Conservation (phyloP, 2,329 filamentous ascomycete species). For the Amesomyces nigricolor region DNA sequence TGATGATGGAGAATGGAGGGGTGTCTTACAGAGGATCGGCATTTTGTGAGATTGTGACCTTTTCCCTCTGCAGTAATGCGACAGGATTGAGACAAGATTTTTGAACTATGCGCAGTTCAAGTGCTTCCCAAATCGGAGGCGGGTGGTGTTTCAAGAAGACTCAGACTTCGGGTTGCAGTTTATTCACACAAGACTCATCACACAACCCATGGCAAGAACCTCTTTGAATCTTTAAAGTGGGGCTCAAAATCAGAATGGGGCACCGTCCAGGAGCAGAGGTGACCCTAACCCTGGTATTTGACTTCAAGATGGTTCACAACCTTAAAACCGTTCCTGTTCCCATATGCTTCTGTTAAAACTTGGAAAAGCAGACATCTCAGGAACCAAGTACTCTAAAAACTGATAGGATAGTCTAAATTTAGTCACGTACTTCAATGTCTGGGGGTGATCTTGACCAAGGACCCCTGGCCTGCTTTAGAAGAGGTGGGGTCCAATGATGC, state of each 20-base stretch:
- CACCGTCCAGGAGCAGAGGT: not conserved
- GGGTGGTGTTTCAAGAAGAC: too few relatives aligned
- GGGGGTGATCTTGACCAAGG: too few relatives aligned
- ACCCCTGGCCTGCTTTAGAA: not conserved
- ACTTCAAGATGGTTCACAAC: too few relatives aligned
- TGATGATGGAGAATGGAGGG: not conserved
- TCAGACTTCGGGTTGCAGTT: too few relatives aligned
- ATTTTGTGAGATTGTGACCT: slow-evolving; percentile 14
- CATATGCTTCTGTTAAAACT: too few relatives aligned
- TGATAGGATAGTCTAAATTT: too few relatives aligned
- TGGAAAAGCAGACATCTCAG: not conserved
- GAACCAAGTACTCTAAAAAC: not conserved
- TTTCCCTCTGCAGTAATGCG: too few relatives aligned
- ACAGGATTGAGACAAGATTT: too few relatives aligned
- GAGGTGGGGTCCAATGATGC: not conserved
- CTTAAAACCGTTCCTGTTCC: too few relatives aligned
- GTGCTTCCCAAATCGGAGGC: too few relatives aligned
- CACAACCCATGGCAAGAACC: not conserved
- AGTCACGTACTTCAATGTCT: too few relatives aligned
- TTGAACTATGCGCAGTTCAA: too few relatives aligned
- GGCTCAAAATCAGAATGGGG: not conserved
- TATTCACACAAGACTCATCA: not conserved
- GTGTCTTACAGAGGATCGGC: slow-evolving; percentile 26
- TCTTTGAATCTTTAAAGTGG: slow-evolving; percentile 17
- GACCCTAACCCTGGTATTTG: slow-evolving; percentile 5